Conservation (phyloP, 1,284 basidiomycete genomes). For the Earliella scabrosa region DNA sequence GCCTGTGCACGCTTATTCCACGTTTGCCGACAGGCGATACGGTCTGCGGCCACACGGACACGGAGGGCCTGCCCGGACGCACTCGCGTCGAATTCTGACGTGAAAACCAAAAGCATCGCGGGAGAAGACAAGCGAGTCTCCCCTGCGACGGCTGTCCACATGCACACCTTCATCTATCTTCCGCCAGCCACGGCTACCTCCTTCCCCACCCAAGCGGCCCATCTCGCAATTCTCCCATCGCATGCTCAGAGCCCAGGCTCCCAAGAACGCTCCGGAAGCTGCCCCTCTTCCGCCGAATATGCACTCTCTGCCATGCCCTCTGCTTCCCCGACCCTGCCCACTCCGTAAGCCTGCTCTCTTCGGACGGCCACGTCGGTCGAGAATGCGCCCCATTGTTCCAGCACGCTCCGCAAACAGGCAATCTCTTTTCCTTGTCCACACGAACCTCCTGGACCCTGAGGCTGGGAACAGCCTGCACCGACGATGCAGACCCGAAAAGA, state of each 20-base stretch:
- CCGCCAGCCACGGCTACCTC: background rate
- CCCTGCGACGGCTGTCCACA: slow-evolving; percentile 8
- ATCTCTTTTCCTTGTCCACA: slow-evolving; percentile 10
- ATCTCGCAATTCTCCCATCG: background rate
- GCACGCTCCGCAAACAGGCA: background rate
- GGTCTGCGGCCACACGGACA: background rate
- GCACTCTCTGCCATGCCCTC: background rate
- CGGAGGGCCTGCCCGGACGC: background rate
- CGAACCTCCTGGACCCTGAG: slow-evolving; percentile 4
- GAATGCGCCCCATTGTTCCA: background rate
- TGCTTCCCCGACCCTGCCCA: background rate
- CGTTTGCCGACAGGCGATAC: slow-evolving; percentile 29
- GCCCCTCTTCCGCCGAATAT: background rate
- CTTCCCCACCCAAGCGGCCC: background rate
- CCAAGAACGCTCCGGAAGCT: background rate
- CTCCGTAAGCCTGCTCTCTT: no score
- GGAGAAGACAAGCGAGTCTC: slow-evolving; percentile 35
- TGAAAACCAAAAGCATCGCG: slow-evolving; percentile 37
- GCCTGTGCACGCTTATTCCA: slow-evolving; percentile 36
- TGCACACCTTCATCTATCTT: slow-evolving; percentile 7
- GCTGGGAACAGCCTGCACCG: slow-evolving; percentile 1
- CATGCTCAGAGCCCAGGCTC: slow-evolving; percentile 1
- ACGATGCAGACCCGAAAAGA: slow-evolving; percentile 3
- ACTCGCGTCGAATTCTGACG: slow-evolving; percentile 16
- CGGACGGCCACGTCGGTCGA: background rate